A percentile compares a stretch with the other conserved stretches of the same genome.
These are phyloP conservation scores for Dothideomycetes sp. DNA, from an alignment of 2,329 filamentous ascomycete genomes.

Conservation along the genomic window DNA sequence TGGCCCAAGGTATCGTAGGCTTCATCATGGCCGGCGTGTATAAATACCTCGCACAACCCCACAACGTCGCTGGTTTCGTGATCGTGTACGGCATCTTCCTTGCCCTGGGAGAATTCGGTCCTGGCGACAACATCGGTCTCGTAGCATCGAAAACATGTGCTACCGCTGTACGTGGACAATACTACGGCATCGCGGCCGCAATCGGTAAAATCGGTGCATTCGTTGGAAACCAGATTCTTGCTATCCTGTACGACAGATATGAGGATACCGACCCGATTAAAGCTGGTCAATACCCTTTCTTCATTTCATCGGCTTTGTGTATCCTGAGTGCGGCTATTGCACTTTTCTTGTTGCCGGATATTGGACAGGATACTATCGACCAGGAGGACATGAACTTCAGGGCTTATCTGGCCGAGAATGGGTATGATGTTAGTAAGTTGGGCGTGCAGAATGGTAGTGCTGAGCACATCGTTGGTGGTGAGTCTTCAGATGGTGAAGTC, in stretches of 20 bases:
- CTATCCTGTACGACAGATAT: constrained; percentile 53
- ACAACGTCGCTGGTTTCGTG: constrained; percentile 65
- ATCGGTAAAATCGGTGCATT: constrained; percentile 69
- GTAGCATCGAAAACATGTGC: constrained; percentile 80
- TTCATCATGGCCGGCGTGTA: constrained; percentile 86
- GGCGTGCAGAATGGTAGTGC: constrained; percentile 16
- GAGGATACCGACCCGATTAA: constrained; percentile 46
- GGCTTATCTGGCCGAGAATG: constrained; percentile 60
- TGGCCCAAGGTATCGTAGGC: constrained; percentile 65
- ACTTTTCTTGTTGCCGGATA: constrained; percentile 61
- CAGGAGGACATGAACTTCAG: constrained; percentile 69
- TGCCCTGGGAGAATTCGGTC: constrained; percentile 69
- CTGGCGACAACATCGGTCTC: constrained; percentile 85
- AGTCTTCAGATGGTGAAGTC: no score
- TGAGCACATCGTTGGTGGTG: constrained; percentile 14
- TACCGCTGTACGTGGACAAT: constrained; percentile 70
- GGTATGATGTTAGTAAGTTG: constrained; percentile 55
- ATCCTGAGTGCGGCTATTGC: constrained; percentile 62
- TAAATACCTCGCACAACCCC: constrained; percentile 52
- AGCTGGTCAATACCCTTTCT: constrained; percentile 77
- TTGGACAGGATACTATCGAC: constrained; percentile 76
- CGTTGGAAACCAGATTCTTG: constrained; percentile 74
- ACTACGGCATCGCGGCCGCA: constrained; percentile 62
- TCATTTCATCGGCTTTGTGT: constrained; percentile 68
- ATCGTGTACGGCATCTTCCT: constrained; percentile 74